phyloP scores from a whole-genome alignment of 805 yeast species.

The Yarrowia sp. region DNA sequence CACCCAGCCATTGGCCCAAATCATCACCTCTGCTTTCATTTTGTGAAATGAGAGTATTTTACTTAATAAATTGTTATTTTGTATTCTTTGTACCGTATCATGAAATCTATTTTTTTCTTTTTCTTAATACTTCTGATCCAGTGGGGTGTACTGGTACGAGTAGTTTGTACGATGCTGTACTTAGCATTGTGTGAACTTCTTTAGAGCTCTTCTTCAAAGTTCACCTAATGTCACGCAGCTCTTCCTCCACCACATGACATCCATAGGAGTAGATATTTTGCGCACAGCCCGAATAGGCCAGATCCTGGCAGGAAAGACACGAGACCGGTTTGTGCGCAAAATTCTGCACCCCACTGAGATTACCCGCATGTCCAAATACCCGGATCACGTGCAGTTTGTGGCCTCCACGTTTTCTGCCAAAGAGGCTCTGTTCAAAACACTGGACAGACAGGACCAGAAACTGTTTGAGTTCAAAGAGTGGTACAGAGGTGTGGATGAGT shows the following conservation, averaged over 20 bases:
- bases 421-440: conserved; percentile 64
- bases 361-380: conserved; percentile 30
- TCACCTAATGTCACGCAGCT: not conserved
- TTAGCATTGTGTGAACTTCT: too few relatives aligned
- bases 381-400: conserved; percentile 31
- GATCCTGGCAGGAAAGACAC: not conserved
- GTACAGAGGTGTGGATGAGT: conserved; percentile 44
- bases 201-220: not conserved
- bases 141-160: too few relatives aligned
- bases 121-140: too few relatives aligned
- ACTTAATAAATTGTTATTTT: not conserved
- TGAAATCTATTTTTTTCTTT: too few relatives aligned
- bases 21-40: too few relatives aligned
- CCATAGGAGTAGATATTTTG: conserved; percentile 18
- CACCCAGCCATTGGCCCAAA: too few relatives aligned
- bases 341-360: conserved; percentile 45
- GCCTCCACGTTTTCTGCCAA: conserved; percentile 66
- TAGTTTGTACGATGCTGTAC: too few relatives aligned
- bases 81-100: too few relatives aligned
- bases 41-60: too few relatives aligned
- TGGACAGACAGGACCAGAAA: conserved; percentile 48
- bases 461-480: conserved; percentile 55
- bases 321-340: conserved; percentile 42
- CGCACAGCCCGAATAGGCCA: conserved; percentile 8
- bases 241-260: conserved; percentile 4